Evolutionary conservation across 129 eudicot genomes (phyloP), one percentile per base, ranked within the genome.

Genomic region (Apium graveolens): DNA sequence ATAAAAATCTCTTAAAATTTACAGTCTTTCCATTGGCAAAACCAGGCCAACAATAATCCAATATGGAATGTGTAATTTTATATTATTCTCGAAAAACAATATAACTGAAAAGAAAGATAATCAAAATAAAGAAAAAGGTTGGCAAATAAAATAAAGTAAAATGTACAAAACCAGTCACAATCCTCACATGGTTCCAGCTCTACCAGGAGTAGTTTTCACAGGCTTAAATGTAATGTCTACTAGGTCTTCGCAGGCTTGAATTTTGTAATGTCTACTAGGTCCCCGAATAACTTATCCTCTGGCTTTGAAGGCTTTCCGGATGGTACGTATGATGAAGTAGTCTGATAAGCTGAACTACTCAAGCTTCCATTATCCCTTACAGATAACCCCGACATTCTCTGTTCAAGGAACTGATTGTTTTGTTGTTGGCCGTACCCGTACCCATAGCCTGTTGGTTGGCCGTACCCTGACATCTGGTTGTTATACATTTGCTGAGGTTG

Each of bases 221-320:
- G 91, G 84, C 83, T 95, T 95, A 72, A 90, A 90, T 0, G 94
- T 78, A 70, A 95, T 87, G 78, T 91, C 91, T 80, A 95, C 97
- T 45, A 95, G 85, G 82, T 95, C 11, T 44, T 44, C 2, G 82
- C 76, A 4, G 92, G 84, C 83, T 95, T 95, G 73, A 90, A 90
- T 71, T 90, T 95, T 0, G 96, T 78, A 70, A 95, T 88, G 78
- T 91, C 91, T 80, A 95, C 97, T 45, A 95, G 86, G 82, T 95
- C 98, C 41, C 98, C 98, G 80, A 95, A 95, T 24, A 95, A 86
- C 87, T 87, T 95, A 41, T 95, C 97, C 51, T 95, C 98, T 39
- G 91, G 89, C 82, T 87, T 95, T 39, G 88, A 55, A 48, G 90
- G 96, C 90, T 86, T 92, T 70, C 89, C 90, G 49, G 98, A 80